Evolutionary conservation across 257 asterid genomes (phyloP).

Genomic region (Ilex asprella): DNA sequence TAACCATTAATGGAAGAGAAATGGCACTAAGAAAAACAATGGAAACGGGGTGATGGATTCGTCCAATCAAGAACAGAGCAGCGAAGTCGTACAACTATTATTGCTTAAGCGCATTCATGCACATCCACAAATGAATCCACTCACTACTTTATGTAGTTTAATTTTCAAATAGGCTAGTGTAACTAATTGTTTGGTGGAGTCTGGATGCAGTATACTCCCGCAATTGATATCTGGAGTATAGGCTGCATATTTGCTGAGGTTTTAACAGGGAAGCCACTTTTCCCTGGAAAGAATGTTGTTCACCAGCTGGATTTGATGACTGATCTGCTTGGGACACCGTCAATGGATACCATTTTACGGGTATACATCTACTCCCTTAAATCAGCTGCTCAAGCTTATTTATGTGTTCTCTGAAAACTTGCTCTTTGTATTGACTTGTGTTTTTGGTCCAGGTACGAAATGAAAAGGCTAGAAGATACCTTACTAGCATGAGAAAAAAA

Average conservation of each 20-base stretch:
- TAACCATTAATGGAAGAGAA: too few relatives aligned
- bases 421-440: background rate
- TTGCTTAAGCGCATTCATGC: too few relatives aligned
- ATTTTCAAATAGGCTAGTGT: slow-evolving; percentile 7
- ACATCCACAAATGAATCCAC: too few relatives aligned
- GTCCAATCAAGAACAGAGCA: too few relatives aligned
- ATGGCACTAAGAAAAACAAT: too few relatives aligned
- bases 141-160: background rate
- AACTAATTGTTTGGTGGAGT: background rate
- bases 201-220: slow-evolving; percentile 76
- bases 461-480: background rate
- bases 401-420: background rate
- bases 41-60: too few relatives aligned
- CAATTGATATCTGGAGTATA: slow-evolving; percentile 92
- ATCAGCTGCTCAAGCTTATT: too few relatives aligned
- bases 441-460: background rate
- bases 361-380: slow-evolving; percentile 31
- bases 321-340: slow-evolving; percentile 88
- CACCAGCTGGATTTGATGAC: slow-evolving; percentile 90
- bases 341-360: slow-evolving; percentile 68
- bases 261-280: slow-evolving; percentile 75
- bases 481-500: background rate
- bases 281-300: slow-evolving; percentile 88
- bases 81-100: too few relatives aligned
- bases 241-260: slow-evolving; percentile 96